These are phyloP conservation scores for Strobilomyces confusus DNA, from an alignment of 768 basidiomycete genomes.

Conservation along the genomic window DNA sequence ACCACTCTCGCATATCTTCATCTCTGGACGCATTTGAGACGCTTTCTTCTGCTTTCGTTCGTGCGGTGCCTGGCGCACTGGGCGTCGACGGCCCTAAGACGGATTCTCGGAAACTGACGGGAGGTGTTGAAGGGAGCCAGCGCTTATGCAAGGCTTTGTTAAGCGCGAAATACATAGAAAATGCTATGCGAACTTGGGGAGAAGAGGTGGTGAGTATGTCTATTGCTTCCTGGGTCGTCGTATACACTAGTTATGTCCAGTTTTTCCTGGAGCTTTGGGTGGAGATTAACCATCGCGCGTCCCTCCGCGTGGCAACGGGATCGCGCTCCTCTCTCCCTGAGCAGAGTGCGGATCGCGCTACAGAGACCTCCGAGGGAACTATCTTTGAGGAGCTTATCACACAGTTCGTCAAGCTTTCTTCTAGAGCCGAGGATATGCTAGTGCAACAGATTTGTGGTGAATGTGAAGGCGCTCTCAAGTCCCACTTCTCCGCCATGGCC, in stretches of 20 bases:
- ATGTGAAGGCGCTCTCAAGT: conserved; percentile 69
- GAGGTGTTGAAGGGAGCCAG: conserved; percentile 79
- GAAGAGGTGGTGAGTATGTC: conserved; percentile 75
- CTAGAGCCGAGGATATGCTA: conserved; percentile 84
- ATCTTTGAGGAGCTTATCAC: conserved; percentile 77
- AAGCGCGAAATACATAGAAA: conserved; percentile 71
- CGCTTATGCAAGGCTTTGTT: conserved; percentile 83
- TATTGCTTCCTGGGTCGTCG: background rate
- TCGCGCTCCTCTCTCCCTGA: conserved; percentile 49
- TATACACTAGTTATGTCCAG: conserved; percentile 37
- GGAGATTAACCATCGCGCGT: conserved; percentile 62
- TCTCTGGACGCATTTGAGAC: conserved; percentile 95
- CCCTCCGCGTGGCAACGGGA: conserved; percentile 53
- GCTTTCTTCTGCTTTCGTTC: conserved; percentile 80
- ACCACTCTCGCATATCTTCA: conserved; percentile 70
- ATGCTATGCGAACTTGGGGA: conserved; percentile 75
- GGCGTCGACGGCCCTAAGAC: conserved; percentile 41
- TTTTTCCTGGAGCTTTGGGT: conserved; percentile 91
- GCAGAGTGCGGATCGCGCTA: conserved; percentile 24
- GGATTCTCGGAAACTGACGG: conserved; percentile 66
- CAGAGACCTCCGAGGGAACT: conserved; percentile 50
- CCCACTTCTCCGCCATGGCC: conserved; percentile 58
- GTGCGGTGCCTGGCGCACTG: conserved; percentile 90
- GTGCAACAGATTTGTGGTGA: conserved; percentile 80
- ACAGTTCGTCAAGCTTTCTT: conserved; percentile 55